These are phyloP conservation scores for Aspergillus steynii DNA, from an alignment of 495 filamentous ascomycete genomes.

Conservation along the genomic window DNA sequence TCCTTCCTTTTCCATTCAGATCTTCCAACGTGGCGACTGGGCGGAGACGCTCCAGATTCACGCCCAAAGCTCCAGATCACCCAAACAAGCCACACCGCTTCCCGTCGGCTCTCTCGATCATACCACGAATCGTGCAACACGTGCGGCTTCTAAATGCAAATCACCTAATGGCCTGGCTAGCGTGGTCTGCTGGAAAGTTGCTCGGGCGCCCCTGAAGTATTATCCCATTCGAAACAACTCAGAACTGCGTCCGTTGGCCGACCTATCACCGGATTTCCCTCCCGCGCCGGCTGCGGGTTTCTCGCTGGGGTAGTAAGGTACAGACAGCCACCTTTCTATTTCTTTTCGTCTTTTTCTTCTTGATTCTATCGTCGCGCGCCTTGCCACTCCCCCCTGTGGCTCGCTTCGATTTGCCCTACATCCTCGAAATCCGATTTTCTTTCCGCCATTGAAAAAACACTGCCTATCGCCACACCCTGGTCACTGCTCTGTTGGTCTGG, in stretches of 20 bases:
- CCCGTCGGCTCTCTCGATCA: neutral
- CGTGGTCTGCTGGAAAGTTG: neutral
- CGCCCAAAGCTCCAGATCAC: conserved; percentile 6
- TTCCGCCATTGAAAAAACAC: neutral
- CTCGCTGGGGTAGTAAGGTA: neutral
- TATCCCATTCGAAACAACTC: neutral
- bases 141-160: neutral
- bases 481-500: neutral
- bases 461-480: neutral
- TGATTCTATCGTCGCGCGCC: neutral
- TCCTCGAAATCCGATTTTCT: neutral
- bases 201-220: conserved; percentile 4
- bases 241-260: neutral
- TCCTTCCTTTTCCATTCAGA: neutral
- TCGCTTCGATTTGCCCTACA: neutral
- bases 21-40: conserved; percentile 1
- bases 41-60: conserved; percentile 5
- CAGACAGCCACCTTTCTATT: neutral
- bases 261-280: neutral
- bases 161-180: conserved; percentile 1
- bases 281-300: neutral
- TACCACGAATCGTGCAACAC: conserved; percentile 3
- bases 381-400: neutral
- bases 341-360: neutral
- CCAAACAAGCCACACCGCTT: conserved; percentile 4